Base-by-base conservation (phyloP, 2,329 filamentous ascomycete species). In the Byssothecium circinans region DNA sequence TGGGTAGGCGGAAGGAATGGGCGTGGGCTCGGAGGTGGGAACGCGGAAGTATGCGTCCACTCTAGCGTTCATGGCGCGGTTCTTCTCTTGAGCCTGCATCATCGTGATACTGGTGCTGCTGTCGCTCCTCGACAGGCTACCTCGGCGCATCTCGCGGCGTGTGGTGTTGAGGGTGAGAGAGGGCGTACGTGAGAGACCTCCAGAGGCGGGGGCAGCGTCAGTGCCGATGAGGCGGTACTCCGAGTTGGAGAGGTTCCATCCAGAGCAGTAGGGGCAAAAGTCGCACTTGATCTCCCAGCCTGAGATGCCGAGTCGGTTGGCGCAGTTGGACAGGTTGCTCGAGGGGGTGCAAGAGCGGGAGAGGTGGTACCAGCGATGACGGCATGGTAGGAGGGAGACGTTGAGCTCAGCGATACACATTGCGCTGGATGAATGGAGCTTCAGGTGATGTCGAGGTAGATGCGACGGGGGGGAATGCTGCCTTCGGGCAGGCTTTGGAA, bases 321-420 rank as follows among this genome's bases (percentile, higher is more conserved):
- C 58, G 58, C 76, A 79, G 61, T 76, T 77, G 58, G 72, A 60
- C 43, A 79, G 73, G 55, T 78, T 74, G 58, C 65, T 70, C 39
- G 66, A 65, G 2, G 72, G 67, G 22, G 61, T 62, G 66, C 76
- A 79, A 36, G 74, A 62, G 30, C 70, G 67, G 27, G 73, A 63
- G 22, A 79, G 71, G 49, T 75, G 71, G 64, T 77, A 78, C 76
- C 76, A 79, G 50, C 76, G 72, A 54, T 79, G 76, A 45, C 69
- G 64, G 69, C 76, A 79, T 35, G 72, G 62, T 43, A 74, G 69
- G 7, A 71, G 69, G 41, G 74, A 74, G 47, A 78, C 73, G 64
- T 77, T 77, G 36, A 79, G 69, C 53, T 77, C 74, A 52, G 75
- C 75, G 61, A 78, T 64, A 54, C 76, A 79, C 76, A 79, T 79